Percentiles rank a stretch among this genome's conserved stretches.
Evolutionary conservation across 352 stramenopile species (phyloP).

Genomic region (Globisporangium perplexum): DNA sequence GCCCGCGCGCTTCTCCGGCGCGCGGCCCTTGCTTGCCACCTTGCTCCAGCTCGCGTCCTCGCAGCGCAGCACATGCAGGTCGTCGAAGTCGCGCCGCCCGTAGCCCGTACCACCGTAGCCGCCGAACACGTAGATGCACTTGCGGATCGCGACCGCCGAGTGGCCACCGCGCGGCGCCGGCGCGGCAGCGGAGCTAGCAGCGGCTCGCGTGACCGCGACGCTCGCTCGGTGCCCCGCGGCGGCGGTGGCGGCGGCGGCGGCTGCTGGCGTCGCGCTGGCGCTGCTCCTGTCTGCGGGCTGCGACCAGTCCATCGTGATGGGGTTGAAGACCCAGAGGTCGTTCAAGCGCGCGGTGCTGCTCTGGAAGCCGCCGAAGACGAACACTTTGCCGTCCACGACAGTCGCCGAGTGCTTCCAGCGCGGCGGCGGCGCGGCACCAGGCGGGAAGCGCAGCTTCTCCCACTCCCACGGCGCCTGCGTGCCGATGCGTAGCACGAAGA

Average conservation of each 20-base stretch:
- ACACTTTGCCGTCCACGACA: conserved; percentile 84
- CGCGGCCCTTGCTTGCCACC: conserved; percentile 82
- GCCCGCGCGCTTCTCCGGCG: conserved; percentile 89
- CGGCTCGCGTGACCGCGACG: conserved; percentile 6
- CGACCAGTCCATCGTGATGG: conserved; percentile 90
- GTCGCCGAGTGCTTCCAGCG: conserved; percentile 91
- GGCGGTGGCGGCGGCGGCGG: conserved; percentile 47
- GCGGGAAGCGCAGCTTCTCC: conserved; percentile 49
- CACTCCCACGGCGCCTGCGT: conserved; percentile 61
- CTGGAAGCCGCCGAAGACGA: conserved; percentile 94
- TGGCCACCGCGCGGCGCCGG: conserved; percentile 88
- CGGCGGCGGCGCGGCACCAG: conserved; percentile 29
- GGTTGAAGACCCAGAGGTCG: conserved; percentile 96
- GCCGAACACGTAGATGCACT: conserved; percentile 91
- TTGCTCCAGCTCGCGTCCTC: conserved; percentile 84
- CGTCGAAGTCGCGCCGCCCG: conserved; percentile 91
- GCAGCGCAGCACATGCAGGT: conserved; percentile 88
- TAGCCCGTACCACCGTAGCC: conserved; percentile 93
- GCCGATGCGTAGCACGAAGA: conserved; percentile 91
- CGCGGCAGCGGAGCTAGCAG: conserved; percentile 24
- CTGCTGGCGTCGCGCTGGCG: conserved; percentile 16
- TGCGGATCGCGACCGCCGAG: conserved; percentile 79
- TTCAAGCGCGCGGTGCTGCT: conserved; percentile 88
- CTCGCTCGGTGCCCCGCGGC: conserved; percentile 12
- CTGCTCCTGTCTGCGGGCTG: conserved; percentile 56